Percentiles rank a stretch among this genome's conserved stretches.
Conservation (phyloP, 1,284 basidiomycete species). For the Malassezia psittaci region DNA sequence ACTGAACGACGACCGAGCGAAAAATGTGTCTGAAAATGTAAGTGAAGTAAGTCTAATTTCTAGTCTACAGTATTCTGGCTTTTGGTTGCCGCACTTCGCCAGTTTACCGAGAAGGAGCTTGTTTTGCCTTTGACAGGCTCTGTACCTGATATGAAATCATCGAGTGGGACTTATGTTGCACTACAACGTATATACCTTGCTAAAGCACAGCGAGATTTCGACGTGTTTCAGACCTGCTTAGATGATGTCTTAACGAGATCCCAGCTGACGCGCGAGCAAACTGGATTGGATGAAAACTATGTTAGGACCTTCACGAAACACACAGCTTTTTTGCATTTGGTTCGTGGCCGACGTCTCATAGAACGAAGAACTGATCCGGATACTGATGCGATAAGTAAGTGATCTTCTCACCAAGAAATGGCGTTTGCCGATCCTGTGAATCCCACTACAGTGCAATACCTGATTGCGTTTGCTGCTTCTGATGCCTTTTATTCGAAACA, state of each 20-base stretch:
- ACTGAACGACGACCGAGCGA: constrained; percentile 57
- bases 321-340: constrained; percentile 65
- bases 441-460: constrained; percentile 35
- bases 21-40: constrained; percentile 47
- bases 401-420: neutral
- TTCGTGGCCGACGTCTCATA: constrained; percentile 59
- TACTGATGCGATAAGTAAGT: constrained; percentile 22
- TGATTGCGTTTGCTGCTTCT: constrained; percentile 49
- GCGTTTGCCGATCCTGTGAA: constrained; percentile 39
- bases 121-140: constrained; percentile 57
- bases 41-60: neutral
- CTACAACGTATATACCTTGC: constrained; percentile 67
- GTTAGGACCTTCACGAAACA: constrained; percentile 84
- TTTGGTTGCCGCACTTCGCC: constrained; percentile 66
- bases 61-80: constrained; percentile 59
- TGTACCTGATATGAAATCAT: constrained; percentile 92
- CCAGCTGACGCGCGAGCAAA: constrained; percentile 14
- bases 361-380: constrained; percentile 45
- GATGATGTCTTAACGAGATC: constrained; percentile 36
- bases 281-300: constrained; percentile 50
- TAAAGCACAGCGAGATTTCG: constrained; percentile 62
- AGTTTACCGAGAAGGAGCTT: constrained; percentile 50
- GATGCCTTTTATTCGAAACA: constrained; percentile 49
- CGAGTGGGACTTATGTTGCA: constrained; percentile 68
- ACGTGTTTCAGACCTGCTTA: constrained; percentile 49